phyloP scores from a whole-genome alignment of 73 alveolate genomes.

The Blepharisma japonicum region DNA sequence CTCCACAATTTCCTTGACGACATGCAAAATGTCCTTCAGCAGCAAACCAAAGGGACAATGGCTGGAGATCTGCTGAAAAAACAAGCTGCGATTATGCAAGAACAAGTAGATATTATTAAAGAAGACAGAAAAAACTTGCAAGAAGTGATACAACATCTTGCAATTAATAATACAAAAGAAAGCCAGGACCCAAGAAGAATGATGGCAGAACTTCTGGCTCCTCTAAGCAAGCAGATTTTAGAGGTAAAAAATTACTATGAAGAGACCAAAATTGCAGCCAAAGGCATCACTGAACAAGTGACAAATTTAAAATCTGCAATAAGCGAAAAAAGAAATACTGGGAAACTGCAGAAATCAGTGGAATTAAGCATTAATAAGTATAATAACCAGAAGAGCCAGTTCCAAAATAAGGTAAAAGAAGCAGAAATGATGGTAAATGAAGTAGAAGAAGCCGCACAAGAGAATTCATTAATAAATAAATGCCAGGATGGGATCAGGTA shows the following conservation, averaged over 20 bases:
- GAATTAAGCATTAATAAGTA: constrained; percentile 16
- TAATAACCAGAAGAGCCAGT: not conserved
- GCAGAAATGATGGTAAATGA: not conserved
- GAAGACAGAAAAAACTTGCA: constrained; percentile 35
- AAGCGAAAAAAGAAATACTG: not conserved
- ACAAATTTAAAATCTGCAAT: constrained; percentile 44
- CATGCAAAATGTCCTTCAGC: constrained; percentile 45
- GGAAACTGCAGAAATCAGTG: not conserved
- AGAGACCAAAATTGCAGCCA: constrained; percentile 44
- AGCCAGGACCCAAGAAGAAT: constrained; percentile 43
- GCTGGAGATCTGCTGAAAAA: constrained; percentile 46
- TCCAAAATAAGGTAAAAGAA: constrained; percentile 5
- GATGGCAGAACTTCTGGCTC: constrained; percentile 57
- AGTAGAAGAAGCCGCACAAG: not conserved
- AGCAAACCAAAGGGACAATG: constrained; percentile 19
- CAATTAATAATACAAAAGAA: constrained; percentile 30
- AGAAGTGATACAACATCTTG: constrained; percentile 40
- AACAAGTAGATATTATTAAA: constrained; percentile 38
- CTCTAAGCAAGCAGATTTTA: constrained; percentile 41
- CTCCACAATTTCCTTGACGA: constrained; percentile 47
- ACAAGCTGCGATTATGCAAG: constrained; percentile 47
- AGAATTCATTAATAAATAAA: not conserved
- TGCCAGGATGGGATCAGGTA: not conserved
- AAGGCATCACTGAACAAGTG: constrained; percentile 45
- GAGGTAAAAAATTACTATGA: constrained; percentile 53